A percentile compares a stretch with the other conserved stretches of the same genome.
Conservation (phyloP, 1,284 basidiomycete species). For the Cryptococcus wingfieldii region DNA sequence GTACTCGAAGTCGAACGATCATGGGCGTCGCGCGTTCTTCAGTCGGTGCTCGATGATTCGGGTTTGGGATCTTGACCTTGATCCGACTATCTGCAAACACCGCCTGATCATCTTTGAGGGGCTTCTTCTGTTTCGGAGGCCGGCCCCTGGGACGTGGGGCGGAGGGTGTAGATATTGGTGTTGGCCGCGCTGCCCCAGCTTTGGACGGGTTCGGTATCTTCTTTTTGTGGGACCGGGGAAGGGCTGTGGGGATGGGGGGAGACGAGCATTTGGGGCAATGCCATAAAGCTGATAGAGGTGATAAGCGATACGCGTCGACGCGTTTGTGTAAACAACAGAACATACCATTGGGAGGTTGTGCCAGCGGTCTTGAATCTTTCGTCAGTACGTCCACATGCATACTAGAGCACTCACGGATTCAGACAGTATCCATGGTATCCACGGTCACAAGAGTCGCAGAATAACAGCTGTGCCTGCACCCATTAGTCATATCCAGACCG, state of each 20-base stretch:
- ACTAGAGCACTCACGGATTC: conserved; percentile 53
- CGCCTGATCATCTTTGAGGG: conserved; percentile 5
- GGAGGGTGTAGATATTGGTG: neutral
- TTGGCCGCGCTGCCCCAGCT: conserved; percentile 18
- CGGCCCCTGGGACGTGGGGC: neutral
- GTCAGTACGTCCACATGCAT: neutral
- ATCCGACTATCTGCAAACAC: conserved; percentile 14
- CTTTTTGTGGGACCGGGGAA: neutral
- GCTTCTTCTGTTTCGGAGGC: neutral
- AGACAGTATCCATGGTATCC: conserved; percentile 93
- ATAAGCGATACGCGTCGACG: neutral
- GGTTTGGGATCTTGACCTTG: conserved; percentile 20
- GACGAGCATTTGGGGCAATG: conserved; percentile 16
- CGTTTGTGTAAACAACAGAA: conserved; percentile 41
- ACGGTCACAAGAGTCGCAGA: conserved; percentile 93
- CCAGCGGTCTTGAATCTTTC: conserved; percentile 52
- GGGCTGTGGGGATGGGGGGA: neutral
- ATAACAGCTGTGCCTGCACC: conserved; percentile 69
- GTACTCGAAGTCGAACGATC: conserved; percentile 33
- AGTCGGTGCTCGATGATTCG: conserved; percentile 6
- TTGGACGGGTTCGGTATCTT: conserved; percentile 1
- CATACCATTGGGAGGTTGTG: conserved; percentile 65
- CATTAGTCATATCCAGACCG: neutral
- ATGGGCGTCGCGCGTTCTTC: conserved; percentile 16
- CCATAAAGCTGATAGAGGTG: conserved; percentile 14